Evolutionary conservation across 2,329 filamentous ascomycete species (phyloP).

Genomic region (Amauroascus niger): DNA sequence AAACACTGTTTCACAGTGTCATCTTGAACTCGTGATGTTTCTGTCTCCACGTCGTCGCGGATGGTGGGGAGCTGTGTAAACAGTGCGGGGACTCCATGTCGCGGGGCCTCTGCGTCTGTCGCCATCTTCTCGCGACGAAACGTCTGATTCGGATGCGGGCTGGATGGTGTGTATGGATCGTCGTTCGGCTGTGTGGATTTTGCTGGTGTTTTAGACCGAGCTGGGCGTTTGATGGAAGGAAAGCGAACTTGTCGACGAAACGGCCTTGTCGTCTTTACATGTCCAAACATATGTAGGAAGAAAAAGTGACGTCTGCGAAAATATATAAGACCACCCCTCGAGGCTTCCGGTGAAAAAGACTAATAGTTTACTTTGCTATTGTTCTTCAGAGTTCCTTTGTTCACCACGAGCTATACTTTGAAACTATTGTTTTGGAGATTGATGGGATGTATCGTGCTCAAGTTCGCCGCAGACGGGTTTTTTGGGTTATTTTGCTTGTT

Average conservation of each 20-base stretch:
- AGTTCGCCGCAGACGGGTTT: neutral
- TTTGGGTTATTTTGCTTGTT: neutral
- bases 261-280: slow-evolving; percentile 26
- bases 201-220: slow-evolving; percentile 13
- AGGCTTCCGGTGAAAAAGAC: neutral
- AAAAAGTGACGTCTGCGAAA: neutral
- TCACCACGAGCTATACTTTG: neutral
- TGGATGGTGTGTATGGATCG: neutral
- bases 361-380: slow-evolving; percentile 3
- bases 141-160: neutral
- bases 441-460: neutral
- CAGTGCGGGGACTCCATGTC: slow-evolving; percentile 29
- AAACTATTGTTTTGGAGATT: slow-evolving; percentile 2
- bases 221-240: slow-evolving; percentile 22
- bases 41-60: slow-evolving; percentile 55
- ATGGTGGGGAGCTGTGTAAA: slow-evolving; percentile 49
- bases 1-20: slow-evolving; percentile 59
- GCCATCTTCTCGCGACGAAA: neutral
- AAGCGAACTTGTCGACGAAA: slow-evolving; percentile 35
- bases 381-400: slow-evolving; percentile 6
- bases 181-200: neutral
- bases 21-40: slow-evolving; percentile 59
- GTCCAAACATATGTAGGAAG: slow-evolving; percentile 30
- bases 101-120: slow-evolving; percentile 9
- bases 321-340: neutral